These are phyloP conservation scores for Stemphylium lycopersici DNA, from an alignment of 2,329 filamentous ascomycete species.

Conservation along the genomic window DNA sequence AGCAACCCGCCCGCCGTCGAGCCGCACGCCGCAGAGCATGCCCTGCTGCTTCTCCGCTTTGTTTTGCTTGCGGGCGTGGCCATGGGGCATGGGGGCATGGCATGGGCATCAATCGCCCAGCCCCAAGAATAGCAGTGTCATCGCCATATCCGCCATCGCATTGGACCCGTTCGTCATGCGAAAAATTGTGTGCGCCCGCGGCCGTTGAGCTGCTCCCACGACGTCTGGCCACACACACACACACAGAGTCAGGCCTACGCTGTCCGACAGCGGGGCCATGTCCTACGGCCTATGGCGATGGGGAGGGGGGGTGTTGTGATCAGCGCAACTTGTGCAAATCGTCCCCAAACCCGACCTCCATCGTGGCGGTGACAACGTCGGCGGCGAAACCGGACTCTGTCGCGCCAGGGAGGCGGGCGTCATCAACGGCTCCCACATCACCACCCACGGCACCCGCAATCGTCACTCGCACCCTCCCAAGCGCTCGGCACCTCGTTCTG, in stretches of 20 bases:
- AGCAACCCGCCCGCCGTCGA: no score
- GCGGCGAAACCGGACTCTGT: slow-evolving; percentile 20
- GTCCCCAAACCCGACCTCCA: slow-evolving; percentile 18
- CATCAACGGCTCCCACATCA: slow-evolving; percentile 16
- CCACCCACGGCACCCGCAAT: slow-evolving; percentile 22
- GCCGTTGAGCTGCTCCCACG: slow-evolving; percentile 26
- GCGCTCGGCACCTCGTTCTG: slow-evolving; percentile 24
- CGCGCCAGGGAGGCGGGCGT: slow-evolving; percentile 17
- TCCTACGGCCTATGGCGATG: slow-evolving; percentile 16
- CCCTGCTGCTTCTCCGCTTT: not conserved
- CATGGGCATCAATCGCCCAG: not conserved
- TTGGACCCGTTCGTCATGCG: slow-evolving; percentile 20
- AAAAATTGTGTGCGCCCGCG: slow-evolving; percentile 30
- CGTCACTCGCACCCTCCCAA: slow-evolving; percentile 28
- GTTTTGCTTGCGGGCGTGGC: slow-evolving; percentile 6
- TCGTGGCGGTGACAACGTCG: slow-evolving; percentile 21
- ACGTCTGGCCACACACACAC: slow-evolving; percentile 12
- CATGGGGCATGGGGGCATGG: no score
- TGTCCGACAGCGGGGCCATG: slow-evolving; percentile 13
- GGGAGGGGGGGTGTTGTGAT: slow-evolving; percentile 20
- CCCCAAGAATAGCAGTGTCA: slow-evolving; percentile 9
- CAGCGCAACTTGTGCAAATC: slow-evolving; percentile 24
- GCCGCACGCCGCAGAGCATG: not conserved
- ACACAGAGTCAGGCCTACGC: slow-evolving; percentile 2
- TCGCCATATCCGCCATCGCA: slow-evolving; percentile 7